Base-by-base conservation (phyloP, 2,329 filamentous ascomycete species). In the Blastomyces percursus region DNA sequence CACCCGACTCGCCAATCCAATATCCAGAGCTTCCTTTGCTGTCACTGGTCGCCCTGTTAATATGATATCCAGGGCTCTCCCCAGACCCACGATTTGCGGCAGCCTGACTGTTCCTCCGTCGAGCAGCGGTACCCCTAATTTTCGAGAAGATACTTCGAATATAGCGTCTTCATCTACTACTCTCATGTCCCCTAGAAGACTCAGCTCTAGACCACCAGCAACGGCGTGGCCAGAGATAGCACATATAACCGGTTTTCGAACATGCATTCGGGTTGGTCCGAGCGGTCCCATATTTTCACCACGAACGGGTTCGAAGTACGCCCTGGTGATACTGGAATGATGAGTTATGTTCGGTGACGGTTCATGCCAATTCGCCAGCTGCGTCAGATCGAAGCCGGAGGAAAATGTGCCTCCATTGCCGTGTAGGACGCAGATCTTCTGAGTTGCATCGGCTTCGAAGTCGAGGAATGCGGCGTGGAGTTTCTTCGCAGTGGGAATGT, bases 91-190 rank as follows among this genome's bases (percentile, higher is more conserved):
- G 54, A 83, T 74, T 1, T 75, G 75, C 62, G 79, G 80, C 6
- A 84, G 69, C 0, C 82, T 76, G 0, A 84, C 80, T 0, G 81
- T 84, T 1, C 82, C 82, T 8, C 79, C 78, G 35, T 78, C 82
- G 51, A 82, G 79, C 30, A 82, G 69, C 3, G 80, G 80, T 0
- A 82, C 80, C 0, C 82, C 81, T 67, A 75, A 82, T 2, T 81
- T 76, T 1, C 82, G 75, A 68, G 80, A 83, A 66, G 84, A 84
- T 2, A 85, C 78, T 1, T 82, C 82, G 60, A 84, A 82, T 0
- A 82, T 68, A 3, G 80, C 79, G 51, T 80, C 78, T 61, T 82
- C 78, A 63, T 84, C 81, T 0, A 76, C 79, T 0, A 84, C 74
- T 1, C 82, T 77, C 60, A 84, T 72, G 66, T 85, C 82, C 0